phyloP scores from a whole-genome alignment of 306 rosid genomes.

The Dalbergia cultrata region DNA sequence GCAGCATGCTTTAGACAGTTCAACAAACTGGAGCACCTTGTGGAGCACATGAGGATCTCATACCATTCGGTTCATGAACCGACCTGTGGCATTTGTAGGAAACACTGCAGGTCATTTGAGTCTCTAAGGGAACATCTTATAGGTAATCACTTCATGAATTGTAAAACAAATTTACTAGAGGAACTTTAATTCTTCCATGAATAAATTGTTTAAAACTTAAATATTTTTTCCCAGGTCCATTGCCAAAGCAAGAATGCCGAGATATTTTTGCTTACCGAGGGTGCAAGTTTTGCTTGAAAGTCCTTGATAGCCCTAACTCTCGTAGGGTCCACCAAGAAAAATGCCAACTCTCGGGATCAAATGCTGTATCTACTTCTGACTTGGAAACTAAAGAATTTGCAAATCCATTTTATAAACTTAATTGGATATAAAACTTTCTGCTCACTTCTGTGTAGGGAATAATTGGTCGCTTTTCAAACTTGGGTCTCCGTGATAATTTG shows the following conservation, averaged over 20 bases:
- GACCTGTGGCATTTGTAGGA: constrained; percentile 81
- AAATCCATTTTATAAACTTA: not conserved
- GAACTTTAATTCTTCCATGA: not conserved
- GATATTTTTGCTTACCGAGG: constrained; percentile 75
- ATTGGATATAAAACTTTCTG: not conserved
- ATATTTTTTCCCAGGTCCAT: constrained; percentile 65
- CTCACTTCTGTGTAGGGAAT: constrained; percentile 59
- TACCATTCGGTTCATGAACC: constrained; percentile 96
- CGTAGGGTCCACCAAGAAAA: constrained; percentile 81
- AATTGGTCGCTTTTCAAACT: constrained; percentile 68
- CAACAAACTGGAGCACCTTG: constrained; percentile 90
- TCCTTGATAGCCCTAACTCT: constrained; percentile 80
- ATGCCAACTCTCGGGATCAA: constrained; percentile 69
- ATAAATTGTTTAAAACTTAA: not conserved
- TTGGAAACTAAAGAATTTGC: not conserved
- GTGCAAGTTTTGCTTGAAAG: constrained; percentile 87
- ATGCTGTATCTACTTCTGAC: constrained; percentile 56
- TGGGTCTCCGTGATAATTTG: constrained; percentile 81
- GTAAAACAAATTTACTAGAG: not conserved
- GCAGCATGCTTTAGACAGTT: constrained; percentile 93
- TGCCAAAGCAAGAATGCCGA: constrained; percentile 92
- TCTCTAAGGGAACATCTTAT: constrained; percentile 94
- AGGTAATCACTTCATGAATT: constrained; percentile 53
- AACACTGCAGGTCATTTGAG: constrained; percentile 95
- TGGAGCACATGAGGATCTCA: constrained; percentile 95